These are phyloP conservation scores for Capillidium rhysosporum DNA, from an alignment of 371 early-diverging fungal genomes.

Conservation along the genomic window DNA sequence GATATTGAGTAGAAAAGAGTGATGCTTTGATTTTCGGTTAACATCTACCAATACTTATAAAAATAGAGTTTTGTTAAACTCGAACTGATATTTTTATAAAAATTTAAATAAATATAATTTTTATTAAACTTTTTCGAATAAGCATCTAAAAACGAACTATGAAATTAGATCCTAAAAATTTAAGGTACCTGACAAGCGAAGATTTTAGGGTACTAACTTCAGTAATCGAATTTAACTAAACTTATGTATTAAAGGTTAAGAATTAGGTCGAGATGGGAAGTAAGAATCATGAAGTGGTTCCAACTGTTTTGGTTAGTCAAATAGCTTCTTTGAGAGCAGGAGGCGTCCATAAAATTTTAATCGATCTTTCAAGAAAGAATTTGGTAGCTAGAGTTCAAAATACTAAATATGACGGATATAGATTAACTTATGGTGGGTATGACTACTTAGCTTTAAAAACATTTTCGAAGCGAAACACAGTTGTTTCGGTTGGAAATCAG, in stretches of 20 bases:
- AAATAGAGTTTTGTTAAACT: too few relatives aligned
- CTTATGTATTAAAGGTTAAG: background rate
- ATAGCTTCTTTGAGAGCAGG: conserved; percentile 77
- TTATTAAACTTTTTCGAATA: too few relatives aligned
- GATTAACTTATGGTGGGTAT: conserved; percentile 96
- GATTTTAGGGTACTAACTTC: conserved; percentile 93
- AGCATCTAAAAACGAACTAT: conserved; percentile 24
- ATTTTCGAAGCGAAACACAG: conserved; percentile 67
- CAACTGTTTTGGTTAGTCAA: conserved; percentile 64
- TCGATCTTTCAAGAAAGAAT: conserved; percentile 68
- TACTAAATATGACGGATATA: conserved; percentile 88
- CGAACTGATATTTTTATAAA: too few relatives aligned
- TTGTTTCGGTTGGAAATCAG: conserved; percentile 93
- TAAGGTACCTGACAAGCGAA: conserved; percentile 81
- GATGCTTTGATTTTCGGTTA: too few relatives aligned
- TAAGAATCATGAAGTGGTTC: conserved; percentile 94
- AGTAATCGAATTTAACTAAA: conserved; percentile 19
- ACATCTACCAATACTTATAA: too few relatives aligned
- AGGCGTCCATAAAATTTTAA: conserved; percentile 61
- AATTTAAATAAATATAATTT: too few relatives aligned
- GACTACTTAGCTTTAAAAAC: conserved; percentile 97
- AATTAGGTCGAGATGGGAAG: conserved; percentile 83
- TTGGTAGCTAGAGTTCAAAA: conserved; percentile 74
- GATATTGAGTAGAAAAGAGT: too few relatives aligned
- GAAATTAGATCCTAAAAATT: conserved; percentile 86